Conservation (phyloP, 163 green algal species). For the Volvox carteri region DNA sequence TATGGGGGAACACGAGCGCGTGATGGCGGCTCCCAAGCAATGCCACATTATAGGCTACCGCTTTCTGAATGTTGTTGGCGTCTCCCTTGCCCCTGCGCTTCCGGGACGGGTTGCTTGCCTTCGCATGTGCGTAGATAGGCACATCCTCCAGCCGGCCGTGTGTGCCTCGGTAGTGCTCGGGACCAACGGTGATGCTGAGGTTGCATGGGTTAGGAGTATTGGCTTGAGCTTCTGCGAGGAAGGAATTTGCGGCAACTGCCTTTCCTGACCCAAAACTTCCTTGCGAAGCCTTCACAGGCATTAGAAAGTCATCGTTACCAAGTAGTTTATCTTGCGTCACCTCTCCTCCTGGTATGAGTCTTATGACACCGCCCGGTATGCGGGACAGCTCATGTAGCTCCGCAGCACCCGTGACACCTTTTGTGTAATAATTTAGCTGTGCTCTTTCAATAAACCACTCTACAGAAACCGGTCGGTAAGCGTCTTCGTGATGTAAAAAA, state of each 20-base stretch:
- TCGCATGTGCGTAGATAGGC: slow-evolving; percentile 44
- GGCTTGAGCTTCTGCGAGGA: not conserved
- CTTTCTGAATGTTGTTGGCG: no score
- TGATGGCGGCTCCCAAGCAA: not conserved
- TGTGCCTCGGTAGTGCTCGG: not conserved
- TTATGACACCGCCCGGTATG: not conserved
- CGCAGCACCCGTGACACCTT: not conserved
- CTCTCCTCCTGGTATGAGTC: not conserved
- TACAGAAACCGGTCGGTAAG: slow-evolving; percentile 8
- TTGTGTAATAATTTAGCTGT: not conserved
- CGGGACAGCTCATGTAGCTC: not conserved
- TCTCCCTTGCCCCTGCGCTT: no score
- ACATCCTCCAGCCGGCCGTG: not conserved
- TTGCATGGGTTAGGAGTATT: not conserved
- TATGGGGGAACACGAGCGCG: no score
- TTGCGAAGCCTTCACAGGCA: not conserved
- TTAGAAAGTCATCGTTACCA: not conserved
- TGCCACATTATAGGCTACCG: not conserved
- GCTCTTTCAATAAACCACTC: slow-evolving; percentile 40
- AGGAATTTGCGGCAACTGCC: no score
- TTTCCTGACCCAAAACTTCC: not conserved
- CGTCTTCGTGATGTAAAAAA: slow-evolving; percentile 10
- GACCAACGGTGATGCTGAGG: slow-evolving; percentile 22
- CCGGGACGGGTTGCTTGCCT: slow-evolving; percentile 17
- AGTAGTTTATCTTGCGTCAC: slow-evolving; percentile 30